Conservation (phyloP, 805 yeast species). For the Wickerhamiella musiphila region DNA sequence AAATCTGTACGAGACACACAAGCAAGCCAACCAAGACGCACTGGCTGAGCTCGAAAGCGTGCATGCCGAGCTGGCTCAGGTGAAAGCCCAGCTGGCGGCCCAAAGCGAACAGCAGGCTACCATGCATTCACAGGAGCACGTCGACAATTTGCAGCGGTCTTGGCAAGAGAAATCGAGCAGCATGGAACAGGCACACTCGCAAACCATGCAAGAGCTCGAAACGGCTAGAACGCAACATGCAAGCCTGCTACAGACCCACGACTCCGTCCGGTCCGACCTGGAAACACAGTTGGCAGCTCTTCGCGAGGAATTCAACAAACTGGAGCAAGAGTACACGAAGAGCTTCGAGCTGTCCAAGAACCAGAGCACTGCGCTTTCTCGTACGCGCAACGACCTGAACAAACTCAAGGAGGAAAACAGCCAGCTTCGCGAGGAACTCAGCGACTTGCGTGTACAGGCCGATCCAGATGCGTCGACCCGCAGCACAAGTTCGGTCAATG, state of each 20-base stretch:
- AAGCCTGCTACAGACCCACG: constrained; percentile 1
- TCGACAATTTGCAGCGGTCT: constrained; percentile 11
- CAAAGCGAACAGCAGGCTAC: constrained; percentile 12
- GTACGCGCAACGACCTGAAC: constrained; percentile 55
- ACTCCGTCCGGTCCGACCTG: constrained; percentile 5
- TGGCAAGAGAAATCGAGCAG: constrained; percentile 13
- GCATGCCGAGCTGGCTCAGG: constrained; percentile 11
- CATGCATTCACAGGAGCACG: constrained; percentile 12
- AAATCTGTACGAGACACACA: constrained; percentile 17
- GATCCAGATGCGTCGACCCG: constrained; percentile 21
- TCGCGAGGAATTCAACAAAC: constrained; percentile 20
- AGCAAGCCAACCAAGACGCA: constrained; percentile 18
- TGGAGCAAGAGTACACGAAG: constrained; percentile 53
- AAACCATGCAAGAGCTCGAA: constrained; percentile 3
- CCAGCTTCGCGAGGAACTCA: constrained; percentile 45
- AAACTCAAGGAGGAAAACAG: constrained; percentile 40
- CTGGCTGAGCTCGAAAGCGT: constrained; percentile 19
- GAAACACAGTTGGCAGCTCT: constrained; percentile 25
- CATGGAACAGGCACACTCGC: constrained; percentile 9
- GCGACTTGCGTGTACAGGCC: constrained; percentile 39
- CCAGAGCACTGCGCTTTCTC: constrained; percentile 54
- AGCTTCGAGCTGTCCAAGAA: constrained; percentile 57
- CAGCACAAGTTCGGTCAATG: constrained; percentile 17
- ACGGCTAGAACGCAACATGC: not conserved
- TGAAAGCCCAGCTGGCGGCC: constrained; percentile 15